Conservation (phyloP, 148 eudicot species). For the Selenicereus undatus region DNA sequence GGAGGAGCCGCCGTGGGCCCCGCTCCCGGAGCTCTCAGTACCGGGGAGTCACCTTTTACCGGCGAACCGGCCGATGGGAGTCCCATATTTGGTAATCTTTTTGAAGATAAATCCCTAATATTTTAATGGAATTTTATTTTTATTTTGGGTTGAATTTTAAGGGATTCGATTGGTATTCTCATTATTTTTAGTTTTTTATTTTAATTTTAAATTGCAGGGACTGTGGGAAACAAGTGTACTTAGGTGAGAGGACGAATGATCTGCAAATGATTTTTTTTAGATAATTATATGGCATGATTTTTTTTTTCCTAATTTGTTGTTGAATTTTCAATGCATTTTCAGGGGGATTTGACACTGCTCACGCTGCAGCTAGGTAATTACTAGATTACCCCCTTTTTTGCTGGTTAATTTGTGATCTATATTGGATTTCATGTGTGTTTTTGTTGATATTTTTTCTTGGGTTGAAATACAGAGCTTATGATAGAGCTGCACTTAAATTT, state of each 20-base stretch:
- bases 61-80: slow-evolving; percentile 95
- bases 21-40: slow-evolving; percentile 91
- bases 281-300: neutral
- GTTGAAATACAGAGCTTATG: slow-evolving; percentile 62
- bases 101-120: neutral
- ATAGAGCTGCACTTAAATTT: slow-evolving; percentile 86
- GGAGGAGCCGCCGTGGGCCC: slow-evolving; percentile 82
- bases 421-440: neutral
- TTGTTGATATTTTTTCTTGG: slow-evolving; percentile 6
- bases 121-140: neutral
- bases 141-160: neutral
- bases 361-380: slow-evolving; percentile 79
- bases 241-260: slow-evolving; percentile 43
- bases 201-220: slow-evolving; percentile 48
- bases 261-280: neutral
- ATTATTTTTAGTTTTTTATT: neutral
- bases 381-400: neutral
- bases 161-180: neutral
- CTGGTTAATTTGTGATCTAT: no score
- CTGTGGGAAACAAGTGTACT: slow-evolving; percentile 89
- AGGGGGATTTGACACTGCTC: slow-evolving; percentile 96
- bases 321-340: slow-evolving; percentile 5
- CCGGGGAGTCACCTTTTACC: slow-evolving; percentile 87
- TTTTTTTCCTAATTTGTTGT: neutral
- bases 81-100: slow-evolving; percentile 75